Evolutionary conservation across 139 green algal genomes (phyloP).

Genomic region (Gonium pectorale): DNA sequence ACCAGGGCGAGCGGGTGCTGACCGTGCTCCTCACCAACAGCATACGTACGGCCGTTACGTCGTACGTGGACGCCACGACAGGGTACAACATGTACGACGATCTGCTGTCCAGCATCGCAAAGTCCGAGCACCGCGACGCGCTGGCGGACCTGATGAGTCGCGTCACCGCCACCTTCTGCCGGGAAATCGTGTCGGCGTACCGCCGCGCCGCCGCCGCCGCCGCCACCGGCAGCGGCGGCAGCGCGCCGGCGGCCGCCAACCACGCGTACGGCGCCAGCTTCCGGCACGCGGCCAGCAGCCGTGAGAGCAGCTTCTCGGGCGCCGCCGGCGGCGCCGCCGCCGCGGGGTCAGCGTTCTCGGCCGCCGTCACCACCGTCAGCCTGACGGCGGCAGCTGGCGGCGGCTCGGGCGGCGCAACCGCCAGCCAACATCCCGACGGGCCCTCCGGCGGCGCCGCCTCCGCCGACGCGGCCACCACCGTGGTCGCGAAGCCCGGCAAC

Average conservation of each 20-base stretch:
- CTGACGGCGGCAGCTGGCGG: too few species aligned
- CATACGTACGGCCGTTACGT: constrained; percentile 52
- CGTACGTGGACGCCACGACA: constrained; percentile 53
- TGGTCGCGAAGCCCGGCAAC: too few species aligned
- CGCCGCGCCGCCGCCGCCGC: neutral
- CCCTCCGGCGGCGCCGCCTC: too few species aligned
- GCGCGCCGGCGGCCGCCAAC: neutral
- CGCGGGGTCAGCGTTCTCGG: too few species aligned
- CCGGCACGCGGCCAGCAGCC: too few species aligned
- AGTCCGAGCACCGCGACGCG: constrained; percentile 52
- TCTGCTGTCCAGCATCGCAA: constrained; percentile 48
- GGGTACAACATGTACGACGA: constrained; percentile 64
- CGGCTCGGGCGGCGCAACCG: too few species aligned
- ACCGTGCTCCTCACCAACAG: constrained; percentile 60
- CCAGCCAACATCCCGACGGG: too few species aligned
- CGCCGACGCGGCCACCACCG: too few species aligned
- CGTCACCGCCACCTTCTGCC: constrained; percentile 52
- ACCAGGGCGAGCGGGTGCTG: constrained; percentile 52
- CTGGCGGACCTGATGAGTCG: constrained; percentile 54
- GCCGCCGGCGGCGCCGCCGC: too few species aligned
- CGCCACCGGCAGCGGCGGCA: neutral
- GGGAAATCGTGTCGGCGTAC: constrained; percentile 39
- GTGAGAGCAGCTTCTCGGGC: too few species aligned
- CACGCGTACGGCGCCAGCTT: too few species aligned
- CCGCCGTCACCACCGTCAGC: too few species aligned